phyloP scores from a whole-genome alignment of 2,329 filamentous ascomycete species.

The Pyrenophora tritici-repentis region DNA sequence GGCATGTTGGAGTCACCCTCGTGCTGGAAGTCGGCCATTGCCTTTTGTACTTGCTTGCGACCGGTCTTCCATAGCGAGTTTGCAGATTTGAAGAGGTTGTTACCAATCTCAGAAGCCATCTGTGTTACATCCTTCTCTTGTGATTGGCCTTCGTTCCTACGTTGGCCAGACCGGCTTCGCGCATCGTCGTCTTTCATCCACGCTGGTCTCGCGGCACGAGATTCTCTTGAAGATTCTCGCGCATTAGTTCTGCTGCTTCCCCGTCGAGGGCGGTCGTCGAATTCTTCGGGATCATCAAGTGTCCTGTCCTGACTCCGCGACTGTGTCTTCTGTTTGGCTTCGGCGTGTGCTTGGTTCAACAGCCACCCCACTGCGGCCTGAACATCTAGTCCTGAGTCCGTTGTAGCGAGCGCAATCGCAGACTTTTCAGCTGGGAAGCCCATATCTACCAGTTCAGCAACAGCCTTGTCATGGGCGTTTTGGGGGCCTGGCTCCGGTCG shows the following conservation, averaged over 20 bases:
- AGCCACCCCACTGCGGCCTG: constrained; percentile 89
- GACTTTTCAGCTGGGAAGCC: constrained; percentile 88
- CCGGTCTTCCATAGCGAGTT: constrained; percentile 95
- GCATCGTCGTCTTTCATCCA: constrained; percentile 67
- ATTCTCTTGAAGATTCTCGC: constrained; percentile 43
- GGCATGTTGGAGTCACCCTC: constrained; percentile 80
- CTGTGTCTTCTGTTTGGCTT: constrained; percentile 72
- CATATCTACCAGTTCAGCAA: constrained; percentile 92
- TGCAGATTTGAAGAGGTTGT: constrained; percentile 86
- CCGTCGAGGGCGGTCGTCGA: constrained; percentile 32
- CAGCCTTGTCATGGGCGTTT: constrained; percentile 72
- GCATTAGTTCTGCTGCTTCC: constrained; percentile 30
- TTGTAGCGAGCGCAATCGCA: constrained; percentile 77
- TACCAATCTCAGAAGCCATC: constrained; percentile 80
- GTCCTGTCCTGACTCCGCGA: constrained; percentile 37
- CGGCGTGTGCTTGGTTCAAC: constrained; percentile 85
- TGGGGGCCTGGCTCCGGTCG: constrained; percentile 31
- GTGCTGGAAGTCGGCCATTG: constrained; percentile 80
- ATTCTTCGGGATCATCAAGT: constrained; percentile 32
- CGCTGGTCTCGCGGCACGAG: constrained; percentile 53
- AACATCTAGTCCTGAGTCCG: constrained; percentile 77
- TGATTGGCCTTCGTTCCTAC: constrained; percentile 57
- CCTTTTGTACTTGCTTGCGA: constrained; percentile 90
- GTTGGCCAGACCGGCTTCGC: constrained; percentile 54
- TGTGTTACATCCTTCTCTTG: constrained; percentile 77